Percentiles rank a stretch among this genome's conserved stretches.
phyloP scores from a whole-genome alignment of 768 basidiomycete genomes.

The Mycena albidolilacea region DNA sequence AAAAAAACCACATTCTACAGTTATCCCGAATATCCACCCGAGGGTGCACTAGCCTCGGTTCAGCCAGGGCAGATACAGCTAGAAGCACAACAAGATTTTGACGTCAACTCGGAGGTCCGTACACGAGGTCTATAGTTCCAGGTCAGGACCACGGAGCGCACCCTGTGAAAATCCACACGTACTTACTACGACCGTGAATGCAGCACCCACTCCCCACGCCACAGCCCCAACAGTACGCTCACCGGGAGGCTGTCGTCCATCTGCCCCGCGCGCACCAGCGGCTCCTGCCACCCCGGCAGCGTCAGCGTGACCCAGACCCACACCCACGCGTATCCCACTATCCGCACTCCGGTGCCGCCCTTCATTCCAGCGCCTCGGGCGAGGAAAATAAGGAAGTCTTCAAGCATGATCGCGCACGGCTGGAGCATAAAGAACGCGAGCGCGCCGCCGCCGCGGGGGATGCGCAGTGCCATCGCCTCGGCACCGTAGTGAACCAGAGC shows the following conservation, averaged over 20 bases:
- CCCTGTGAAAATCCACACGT: no score
- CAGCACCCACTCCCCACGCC: not conserved
- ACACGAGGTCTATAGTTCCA: no score
- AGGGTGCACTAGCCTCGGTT: no score
- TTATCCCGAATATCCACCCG: no score
- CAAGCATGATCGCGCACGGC: slow-evolving; percentile 22
- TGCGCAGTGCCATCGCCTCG: slow-evolving; percentile 46
- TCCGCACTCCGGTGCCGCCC: not conserved
- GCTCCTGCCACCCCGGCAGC: no score
- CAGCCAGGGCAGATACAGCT: no score
- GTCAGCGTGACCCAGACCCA: slow-evolving; percentile 16
- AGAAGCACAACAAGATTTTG: no score
- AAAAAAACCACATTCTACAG: no score
- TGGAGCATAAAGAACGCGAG: slow-evolving; percentile 32
- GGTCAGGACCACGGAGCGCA: no score
- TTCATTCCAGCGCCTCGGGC: not conserved
- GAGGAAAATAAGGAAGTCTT: slow-evolving; percentile 22
- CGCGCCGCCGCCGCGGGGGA: slow-evolving; percentile 17
- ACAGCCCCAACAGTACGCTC: slow-evolving; percentile 19
- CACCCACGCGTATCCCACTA: slow-evolving; percentile 20
- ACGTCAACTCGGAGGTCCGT: no score
- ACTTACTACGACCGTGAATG: no score
- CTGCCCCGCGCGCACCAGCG: no score
- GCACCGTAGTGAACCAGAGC: slow-evolving; percentile 52
- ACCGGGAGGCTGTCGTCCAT: slow-evolving; percentile 1